Conservation (phyloP, 345 rosid genomes). For the Camelina neglecta region DNA sequence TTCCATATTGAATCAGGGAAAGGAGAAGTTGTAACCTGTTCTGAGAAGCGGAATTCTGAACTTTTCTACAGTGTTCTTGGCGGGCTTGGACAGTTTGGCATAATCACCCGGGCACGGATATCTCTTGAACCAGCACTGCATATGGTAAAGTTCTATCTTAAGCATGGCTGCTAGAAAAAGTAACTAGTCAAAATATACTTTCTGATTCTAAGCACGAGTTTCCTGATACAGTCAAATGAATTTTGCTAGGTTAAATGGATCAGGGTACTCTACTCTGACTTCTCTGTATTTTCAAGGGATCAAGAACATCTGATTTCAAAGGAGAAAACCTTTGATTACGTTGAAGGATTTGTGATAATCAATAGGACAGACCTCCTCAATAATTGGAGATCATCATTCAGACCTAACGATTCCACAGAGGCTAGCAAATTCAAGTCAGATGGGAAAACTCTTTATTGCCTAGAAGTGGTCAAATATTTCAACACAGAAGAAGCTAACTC, state of each 20-base stretch:
- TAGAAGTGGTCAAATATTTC: slow-evolving; percentile 83
- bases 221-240: slow-evolving; percentile 25
- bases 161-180: neutral
- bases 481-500: slow-evolving; percentile 54
- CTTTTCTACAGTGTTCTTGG: slow-evolving; percentile 90
- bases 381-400: slow-evolving; percentile 87
- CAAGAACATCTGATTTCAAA: slow-evolving; percentile 80
- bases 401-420: slow-evolving; percentile 66
- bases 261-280: slow-evolving; percentile 82
- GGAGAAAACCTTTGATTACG: slow-evolving; percentile 69
- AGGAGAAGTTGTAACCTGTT: slow-evolving; percentile 83
- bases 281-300: slow-evolving; percentile 73
- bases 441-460: slow-evolving; percentile 82
- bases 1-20: slow-evolving; percentile 61
- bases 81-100: slow-evolving; percentile 97
- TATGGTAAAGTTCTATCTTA: slow-evolving; percentile 55
- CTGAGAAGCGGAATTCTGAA: slow-evolving; percentile 72
- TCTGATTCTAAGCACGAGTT: slow-evolving; percentile 26
- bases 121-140: slow-evolving; percentile 69
- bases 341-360: slow-evolving; percentile 86
- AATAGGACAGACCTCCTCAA: slow-evolving; percentile 78
- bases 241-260: slow-evolving; percentile 88
- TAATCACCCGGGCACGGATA: slow-evolving; percentile 84
- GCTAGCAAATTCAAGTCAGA: slow-evolving; percentile 77
- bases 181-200: neutral